phyloP scores from a whole-genome alignment of 2,329 filamentous ascomycete species.

The Xylariaceae sp. region DNA sequence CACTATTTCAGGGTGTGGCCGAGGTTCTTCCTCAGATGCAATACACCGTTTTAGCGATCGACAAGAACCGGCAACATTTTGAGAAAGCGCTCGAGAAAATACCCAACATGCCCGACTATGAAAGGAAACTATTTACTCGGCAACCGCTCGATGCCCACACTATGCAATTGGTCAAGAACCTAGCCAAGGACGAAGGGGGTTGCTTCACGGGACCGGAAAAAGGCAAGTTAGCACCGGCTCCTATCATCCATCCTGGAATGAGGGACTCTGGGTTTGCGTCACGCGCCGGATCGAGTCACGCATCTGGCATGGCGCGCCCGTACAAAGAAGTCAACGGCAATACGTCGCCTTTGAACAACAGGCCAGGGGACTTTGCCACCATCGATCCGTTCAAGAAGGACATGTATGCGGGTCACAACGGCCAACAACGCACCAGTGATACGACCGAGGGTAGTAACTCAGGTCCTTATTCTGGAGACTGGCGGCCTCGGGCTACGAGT shows the following conservation, averaged over 20 bases:
- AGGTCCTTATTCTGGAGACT: conserved; percentile 50
- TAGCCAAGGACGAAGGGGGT: conserved; percentile 29
- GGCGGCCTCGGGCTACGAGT: conserved; percentile 58
- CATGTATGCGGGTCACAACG: conserved; percentile 31
- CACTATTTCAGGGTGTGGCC: conserved; percentile 81
- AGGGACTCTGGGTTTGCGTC: conserved; percentile 25
- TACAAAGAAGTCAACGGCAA: conserved; percentile 43
- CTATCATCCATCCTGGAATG: conserved; percentile 26
- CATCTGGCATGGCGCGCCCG: conserved; percentile 32
- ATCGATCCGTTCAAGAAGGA: conserved; percentile 46
- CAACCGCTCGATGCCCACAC: conserved; percentile 37
- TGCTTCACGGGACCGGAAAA: conserved; percentile 20
- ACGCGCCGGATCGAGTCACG: conserved; percentile 28
- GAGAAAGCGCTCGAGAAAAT: conserved; percentile 62
- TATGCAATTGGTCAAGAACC: conserved; percentile 39
- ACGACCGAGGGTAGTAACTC: conserved; percentile 57
- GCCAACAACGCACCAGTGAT: conserved; percentile 54
- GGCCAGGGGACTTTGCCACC: conserved; percentile 43
- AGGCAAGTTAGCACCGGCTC: conserved; percentile 20
- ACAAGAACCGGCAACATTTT: conserved; percentile 71
- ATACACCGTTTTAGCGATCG: conserved; percentile 78
- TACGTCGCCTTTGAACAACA: conserved; percentile 42
- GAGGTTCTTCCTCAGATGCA: conserved; percentile 80
- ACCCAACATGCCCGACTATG: conserved; percentile 41
- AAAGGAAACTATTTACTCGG: conserved; percentile 35